Base-by-base conservation (phyloP, 139 green algal genomes). In the Eudorina sp. region DNA sequence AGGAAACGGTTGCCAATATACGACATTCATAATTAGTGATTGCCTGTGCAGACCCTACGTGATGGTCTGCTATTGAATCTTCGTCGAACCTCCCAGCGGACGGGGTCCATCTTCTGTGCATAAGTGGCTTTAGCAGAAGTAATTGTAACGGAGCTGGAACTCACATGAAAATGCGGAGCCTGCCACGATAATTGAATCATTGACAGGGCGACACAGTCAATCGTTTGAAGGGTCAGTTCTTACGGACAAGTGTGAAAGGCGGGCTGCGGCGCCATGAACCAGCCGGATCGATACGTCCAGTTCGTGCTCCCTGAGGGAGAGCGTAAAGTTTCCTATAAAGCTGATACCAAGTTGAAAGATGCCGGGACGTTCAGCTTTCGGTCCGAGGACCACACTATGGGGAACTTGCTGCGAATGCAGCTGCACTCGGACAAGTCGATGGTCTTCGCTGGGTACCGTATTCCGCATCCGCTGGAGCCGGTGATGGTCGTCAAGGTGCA, bases 341-440 rank as follows among this genome's bases (percentile, higher is more conserved):
- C 88, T 0, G 97, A 99, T 76, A 97, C 96, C 4, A 99, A 98
- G 84, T 80, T 98, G 1, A 75, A 92, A 13, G 95, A 99, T 85
- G 96, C 97, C 3, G 97, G 90, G 9, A 97, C 93, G 0, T 99
- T 99, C 86, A 91, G 88, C 0, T 84, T 99, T 0, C 93, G 98
- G 79, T 92, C 95, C 3, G 97, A 99, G 78, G 97, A 99, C 86
- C 97, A 99, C 92, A 99, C 97, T 2, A 68, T 99, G 0, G 97
- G 97, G 76, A 99, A 99, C 92, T 58, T 98, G 43, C 31, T 99
- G n/a, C 91, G 97, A 31, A 97, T 95, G 93, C 90, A 93, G 91
- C 90, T 97, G 83, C 94, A 96, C 46, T 75, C 88, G 0, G 94
- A 97, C 89, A 91, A 88, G 55, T 70, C 92, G 11, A 95, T 99